Base-by-base conservation (phyloP, 2,329 filamentous ascomycete genomes). In the Colletotrichum falcatum region DNA sequence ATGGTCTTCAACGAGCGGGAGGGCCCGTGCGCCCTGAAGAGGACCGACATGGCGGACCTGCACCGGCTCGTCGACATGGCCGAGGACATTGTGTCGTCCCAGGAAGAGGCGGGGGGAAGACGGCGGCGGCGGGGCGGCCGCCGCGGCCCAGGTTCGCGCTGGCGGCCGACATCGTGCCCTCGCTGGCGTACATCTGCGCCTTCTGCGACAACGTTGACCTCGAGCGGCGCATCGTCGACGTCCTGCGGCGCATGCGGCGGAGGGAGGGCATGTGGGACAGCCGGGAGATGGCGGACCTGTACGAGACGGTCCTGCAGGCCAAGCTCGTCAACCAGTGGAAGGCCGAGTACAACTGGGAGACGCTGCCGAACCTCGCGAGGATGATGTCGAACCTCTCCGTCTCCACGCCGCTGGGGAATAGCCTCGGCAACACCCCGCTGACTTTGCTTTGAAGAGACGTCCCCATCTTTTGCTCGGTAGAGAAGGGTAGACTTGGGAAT, bases 261-360 rank as follows among this genome's bases (percentile, higher is more conserved):
- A 65, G 73, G 14, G 73, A 74, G 69, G 71, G 71, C 42, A 46
- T 65, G 48, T 74, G 71, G 65, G 73, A 73, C 12, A 74, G 68
- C 51, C 33, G 33, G 20, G 65, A 73, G n/a, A 49, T 74, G 54
- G 73, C 73, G 16, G 39, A 62, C 16, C 55, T 70, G 1, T 70
- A 70, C 35, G 64, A 62, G 5, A 20, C 37, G 3, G 42, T 70
- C 1, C 20, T 62, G 1, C 44, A 61, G n/a, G 64, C 56, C 42
- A 70, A 67, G 63, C 30, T 26, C 16, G 58, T 39, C 33, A 67
- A 59, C 42, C 54, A 48, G 12, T 70, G 67, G 67, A 70, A 62
- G 23, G 49, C 59, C n/a, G 63, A 70, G 51, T 67, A 70, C 56
- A 67, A 66, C 35, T 70, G 67, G 58, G 67, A 70, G 30, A 62